Conservation (phyloP, 306 rosid genomes). For the Canavalia ensiformis region DNA sequence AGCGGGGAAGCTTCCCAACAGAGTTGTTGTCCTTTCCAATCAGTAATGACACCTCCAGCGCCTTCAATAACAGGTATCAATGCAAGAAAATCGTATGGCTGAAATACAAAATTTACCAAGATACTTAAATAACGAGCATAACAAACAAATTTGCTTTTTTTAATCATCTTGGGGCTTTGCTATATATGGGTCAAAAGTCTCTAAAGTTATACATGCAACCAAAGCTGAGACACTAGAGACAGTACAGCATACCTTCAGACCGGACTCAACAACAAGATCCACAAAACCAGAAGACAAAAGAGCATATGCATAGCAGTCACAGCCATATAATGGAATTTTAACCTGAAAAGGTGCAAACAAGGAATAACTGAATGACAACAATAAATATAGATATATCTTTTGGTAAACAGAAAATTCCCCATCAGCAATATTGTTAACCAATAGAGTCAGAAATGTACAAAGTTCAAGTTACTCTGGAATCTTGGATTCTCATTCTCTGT, state of each 20-base stretch:
- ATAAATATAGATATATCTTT: not conserved
- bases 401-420: conserved; percentile 6
- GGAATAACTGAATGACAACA: conserved; percentile 12
- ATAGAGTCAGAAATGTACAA: not conserved
- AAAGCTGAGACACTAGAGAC: conserved; percentile 22
- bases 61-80: conserved; percentile 94
- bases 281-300: conserved; percentile 92
- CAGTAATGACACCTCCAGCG: conserved; percentile 92
- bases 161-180: conserved; percentile 29
- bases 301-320: conserved; percentile 99
- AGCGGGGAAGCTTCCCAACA: conserved; percentile 86
- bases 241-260: conserved; percentile 74
- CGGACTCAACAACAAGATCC: conserved; percentile 94
- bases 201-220: conserved; percentile 34
- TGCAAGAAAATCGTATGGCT: conserved; percentile 95
- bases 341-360: conserved; percentile 63
- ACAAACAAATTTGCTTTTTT: not conserved
- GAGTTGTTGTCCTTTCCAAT: conserved; percentile 89
- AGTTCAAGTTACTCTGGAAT: not conserved
- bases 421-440: not conserved
- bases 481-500: not conserved
- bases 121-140: conserved; percentile 16
- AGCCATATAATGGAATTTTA: conserved; percentile 89
- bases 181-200: conserved; percentile 1
- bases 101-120: conserved; percentile 46